Evolutionary conservation across 148 eudicot genomes (phyloP), one percentile per base, ranked within the genome.

Genomic region (Vaccinium vitisidaea): DNA sequence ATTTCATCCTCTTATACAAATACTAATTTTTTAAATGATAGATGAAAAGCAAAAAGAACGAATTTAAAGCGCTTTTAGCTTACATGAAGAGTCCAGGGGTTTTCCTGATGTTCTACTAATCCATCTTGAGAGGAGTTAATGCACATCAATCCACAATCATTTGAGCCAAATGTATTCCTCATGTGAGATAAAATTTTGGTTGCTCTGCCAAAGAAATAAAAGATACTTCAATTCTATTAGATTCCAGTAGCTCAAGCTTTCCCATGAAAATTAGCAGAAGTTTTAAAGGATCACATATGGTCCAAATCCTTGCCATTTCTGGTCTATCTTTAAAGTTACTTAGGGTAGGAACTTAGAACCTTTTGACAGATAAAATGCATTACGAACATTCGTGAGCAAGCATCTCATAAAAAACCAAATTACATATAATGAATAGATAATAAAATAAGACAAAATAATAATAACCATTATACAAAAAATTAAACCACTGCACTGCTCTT

Each of bases 131-230:
- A 88, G 74, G 98, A 94, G 86, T 95, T 97, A 67, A 94, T 90
- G 86, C 98, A 94, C 85, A 95, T 86, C 88, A 97, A 77, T 83
- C 87, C 96, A 86, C 98, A 95, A 83, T 92, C 92, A 85, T 81
- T 91, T 84, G 95, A 87, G 63, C 98, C 99, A 95, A 94, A 97
- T 77, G 96, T 91, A 87, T 84, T 93, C 88, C 90, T 93, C 98
- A 97, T 94, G 84, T 91, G 96, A 49, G 87, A 70, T 78, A 97
- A 85, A 83, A 91, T 78, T 85, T 89, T 93, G 78, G 92, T 90
- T 81, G 98, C 94, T 84, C 99, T 97, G 93, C 67, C 83, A 32
- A 86, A 79, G 81, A 82, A 82, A 21, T 61, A 58, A 84, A 79
- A 3, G 50, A 67, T 56, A 82, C 21, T 76, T 23, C 14, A 30